phyloP scores from a whole-genome alignment of 345 rosid genomes.

The Gossypium thurberi region DNA sequence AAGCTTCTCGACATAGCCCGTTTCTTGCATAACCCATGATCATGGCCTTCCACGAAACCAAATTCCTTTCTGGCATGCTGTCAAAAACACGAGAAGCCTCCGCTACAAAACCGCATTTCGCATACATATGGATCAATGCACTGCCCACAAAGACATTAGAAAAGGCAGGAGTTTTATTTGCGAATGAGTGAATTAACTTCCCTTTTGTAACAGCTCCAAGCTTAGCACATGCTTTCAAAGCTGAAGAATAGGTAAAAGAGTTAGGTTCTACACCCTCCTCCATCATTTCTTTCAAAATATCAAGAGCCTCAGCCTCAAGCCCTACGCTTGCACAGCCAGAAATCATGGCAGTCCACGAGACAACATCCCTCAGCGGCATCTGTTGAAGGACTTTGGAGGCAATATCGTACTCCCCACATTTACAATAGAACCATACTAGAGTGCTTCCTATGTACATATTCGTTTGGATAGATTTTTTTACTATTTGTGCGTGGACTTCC shows the following conservation, averaged over 20 bases:
- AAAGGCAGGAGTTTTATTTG: constrained; percentile 52
- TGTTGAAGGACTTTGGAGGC: constrained; percentile 67
- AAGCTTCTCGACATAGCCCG: constrained; percentile 69
- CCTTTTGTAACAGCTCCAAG: constrained; percentile 53
- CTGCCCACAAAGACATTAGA: constrained; percentile 74
- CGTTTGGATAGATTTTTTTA: constrained; percentile 44
- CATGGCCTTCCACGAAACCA: constrained; percentile 82
- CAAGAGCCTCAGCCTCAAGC: constrained; percentile 65
- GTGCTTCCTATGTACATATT: constrained; percentile 62
- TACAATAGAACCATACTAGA: constrained; percentile 81
- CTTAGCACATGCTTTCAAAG: constrained; percentile 77
- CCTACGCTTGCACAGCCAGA: constrained; percentile 72
- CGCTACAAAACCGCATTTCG: constrained; percentile 62
- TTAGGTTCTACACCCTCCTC: constrained; percentile 86
- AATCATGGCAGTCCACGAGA: constrained; percentile 92
- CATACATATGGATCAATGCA: constrained; percentile 78
- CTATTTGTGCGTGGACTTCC: constrained; percentile 73
- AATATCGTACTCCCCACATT: constrained; percentile 50
- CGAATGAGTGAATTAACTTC: constrained; percentile 65
- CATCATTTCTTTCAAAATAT: constrained; percentile 74
- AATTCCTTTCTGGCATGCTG: constrained; percentile 64
- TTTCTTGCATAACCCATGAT: constrained; percentile 68
- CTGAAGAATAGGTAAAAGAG: constrained; percentile 71
- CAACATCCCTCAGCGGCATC: constrained; percentile 68
- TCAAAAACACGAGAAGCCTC: constrained; percentile 76